Conservation (phyloP, 148 eudicot species). For the Silene latifolia region DNA sequence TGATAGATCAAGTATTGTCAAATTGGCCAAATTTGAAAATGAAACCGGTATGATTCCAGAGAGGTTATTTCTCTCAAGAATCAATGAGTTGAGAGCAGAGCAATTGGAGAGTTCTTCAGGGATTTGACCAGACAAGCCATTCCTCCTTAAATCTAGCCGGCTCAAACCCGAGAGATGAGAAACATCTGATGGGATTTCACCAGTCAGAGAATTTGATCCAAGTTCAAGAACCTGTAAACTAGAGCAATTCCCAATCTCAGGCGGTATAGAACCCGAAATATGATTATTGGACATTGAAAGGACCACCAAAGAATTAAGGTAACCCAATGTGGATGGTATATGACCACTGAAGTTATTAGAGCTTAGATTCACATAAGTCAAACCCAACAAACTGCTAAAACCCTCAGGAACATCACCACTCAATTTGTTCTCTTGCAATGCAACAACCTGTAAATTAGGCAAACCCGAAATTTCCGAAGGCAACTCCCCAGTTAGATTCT, state of each 20-base stretch:
- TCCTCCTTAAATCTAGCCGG: conserved; percentile 56
- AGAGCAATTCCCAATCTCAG: conserved; percentile 75
- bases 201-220: conserved; percentile 43
- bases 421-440: conserved; percentile 59
- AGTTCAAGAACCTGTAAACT: conserved; percentile 50
- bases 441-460: conserved; percentile 61
- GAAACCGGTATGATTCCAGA: conserved; percentile 62
- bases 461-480: conserved; percentile 67
- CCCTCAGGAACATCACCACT: conserved; percentile 75
- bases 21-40: conserved; percentile 42
- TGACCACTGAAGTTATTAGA: conserved; percentile 61
- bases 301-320: conserved; percentile 40
- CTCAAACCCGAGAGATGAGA: conserved; percentile 45
- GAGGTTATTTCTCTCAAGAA: conserved; percentile 47
- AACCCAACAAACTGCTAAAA: conserved; percentile 62
- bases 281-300: conserved; percentile 54
- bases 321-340: conserved; percentile 64
- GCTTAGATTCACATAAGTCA: conserved; percentile 66
- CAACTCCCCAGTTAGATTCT: conserved; percentile 54
- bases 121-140: conserved; percentile 54
- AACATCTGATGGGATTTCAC: conserved; percentile 53
- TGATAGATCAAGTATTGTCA: conserved; percentile 57
- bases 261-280: conserved; percentile 51
- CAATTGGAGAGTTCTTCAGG: conserved; percentile 50
- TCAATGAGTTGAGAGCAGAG: conserved; percentile 36